Conservation (phyloP, 2,329 filamentous ascomycete species). For the Ilyonectria robusta region DNA sequence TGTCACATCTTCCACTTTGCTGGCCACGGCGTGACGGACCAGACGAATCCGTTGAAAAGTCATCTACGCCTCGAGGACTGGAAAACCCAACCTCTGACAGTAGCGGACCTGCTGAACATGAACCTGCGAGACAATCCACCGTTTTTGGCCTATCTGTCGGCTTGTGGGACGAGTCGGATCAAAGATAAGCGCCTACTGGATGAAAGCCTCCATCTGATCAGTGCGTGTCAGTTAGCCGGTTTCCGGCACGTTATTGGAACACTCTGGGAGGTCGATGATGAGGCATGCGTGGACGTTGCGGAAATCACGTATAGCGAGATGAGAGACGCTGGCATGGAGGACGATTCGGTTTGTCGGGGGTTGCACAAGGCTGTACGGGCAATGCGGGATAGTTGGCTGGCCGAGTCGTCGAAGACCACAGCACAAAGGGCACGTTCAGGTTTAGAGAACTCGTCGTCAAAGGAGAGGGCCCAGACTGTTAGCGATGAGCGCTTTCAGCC, state of each 20-base stretch:
- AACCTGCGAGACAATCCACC: constrained; percentile 1
- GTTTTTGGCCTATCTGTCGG: constrained; percentile 15
- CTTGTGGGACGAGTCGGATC: constrained; percentile 11
- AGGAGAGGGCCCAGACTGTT: not conserved
- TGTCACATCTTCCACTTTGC: constrained; percentile 21
- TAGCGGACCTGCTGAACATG: not conserved
- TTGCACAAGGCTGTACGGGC: constrained; percentile 5
- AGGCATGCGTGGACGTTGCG: not conserved
- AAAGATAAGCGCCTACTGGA: not conserved
- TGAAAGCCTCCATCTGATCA: not conserved
- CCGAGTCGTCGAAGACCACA: not conserved
- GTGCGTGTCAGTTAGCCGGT: not conserved
- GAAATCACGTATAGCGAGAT: not conserved
- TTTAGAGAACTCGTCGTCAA: not conserved
- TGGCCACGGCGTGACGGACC: constrained; percentile 13
- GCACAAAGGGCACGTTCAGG: not conserved
- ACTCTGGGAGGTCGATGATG: not conserved
- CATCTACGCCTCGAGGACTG: constrained; percentile 1
- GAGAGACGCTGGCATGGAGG: not conserved
- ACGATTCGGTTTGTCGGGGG: constrained; percentile 1
- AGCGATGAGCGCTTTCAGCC: not conserved
- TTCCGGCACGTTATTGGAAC: no score
- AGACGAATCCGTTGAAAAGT: constrained; percentile 1
- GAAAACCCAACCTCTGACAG: not conserved
- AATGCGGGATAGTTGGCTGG: constrained; percentile 4